A percentile compares a stretch with the other conserved stretches of the same genome.
Conservation (phyloP, 208 protist species). For the Crithidia bombi region DNA sequence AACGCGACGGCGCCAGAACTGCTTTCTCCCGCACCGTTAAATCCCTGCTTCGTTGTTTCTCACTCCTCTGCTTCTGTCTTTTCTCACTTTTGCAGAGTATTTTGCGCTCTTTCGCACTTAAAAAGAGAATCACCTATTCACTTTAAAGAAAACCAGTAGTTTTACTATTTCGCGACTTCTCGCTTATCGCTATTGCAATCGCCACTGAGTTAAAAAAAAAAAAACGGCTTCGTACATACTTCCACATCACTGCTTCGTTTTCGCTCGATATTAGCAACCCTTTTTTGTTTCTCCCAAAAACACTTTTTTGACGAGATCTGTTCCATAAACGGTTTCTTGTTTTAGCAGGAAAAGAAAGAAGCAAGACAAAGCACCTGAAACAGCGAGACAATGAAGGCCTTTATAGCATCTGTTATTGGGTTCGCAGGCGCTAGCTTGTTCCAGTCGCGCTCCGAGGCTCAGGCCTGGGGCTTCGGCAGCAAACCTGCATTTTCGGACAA, state of each 20-base stretch:
- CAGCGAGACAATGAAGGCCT: slow-evolving; percentile 46
- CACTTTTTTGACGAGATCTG: background rate
- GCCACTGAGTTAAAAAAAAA: no score
- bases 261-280: slow-evolving; percentile 9
- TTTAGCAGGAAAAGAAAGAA: background rate
- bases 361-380: background rate
- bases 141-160: background rate
- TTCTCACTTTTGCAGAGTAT: no score
- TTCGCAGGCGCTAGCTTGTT: slow-evolving; percentile 43
- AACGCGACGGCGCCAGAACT: no score
- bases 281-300: background rate
- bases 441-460: slow-evolving; percentile 24
- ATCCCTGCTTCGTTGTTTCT: no score
- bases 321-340: background rate
- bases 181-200: slow-evolving; percentile 13
- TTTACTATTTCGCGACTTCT: slow-evolving; percentile 5
- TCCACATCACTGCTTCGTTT: background rate
- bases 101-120: no score
- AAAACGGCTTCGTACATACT: background rate
- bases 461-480: slow-evolving; percentile 28
- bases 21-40: no score
- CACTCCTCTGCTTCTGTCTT: no score
- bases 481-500: slow-evolving; percentile 63
- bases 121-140: background rate
- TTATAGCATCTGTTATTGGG: slow-evolving; percentile 36